A percentile compares a stretch with the other conserved stretches of the same genome.
Conservation (phyloP, 2,329 filamentous ascomycete species). For the Sporothrix euskadiensis region DNA sequence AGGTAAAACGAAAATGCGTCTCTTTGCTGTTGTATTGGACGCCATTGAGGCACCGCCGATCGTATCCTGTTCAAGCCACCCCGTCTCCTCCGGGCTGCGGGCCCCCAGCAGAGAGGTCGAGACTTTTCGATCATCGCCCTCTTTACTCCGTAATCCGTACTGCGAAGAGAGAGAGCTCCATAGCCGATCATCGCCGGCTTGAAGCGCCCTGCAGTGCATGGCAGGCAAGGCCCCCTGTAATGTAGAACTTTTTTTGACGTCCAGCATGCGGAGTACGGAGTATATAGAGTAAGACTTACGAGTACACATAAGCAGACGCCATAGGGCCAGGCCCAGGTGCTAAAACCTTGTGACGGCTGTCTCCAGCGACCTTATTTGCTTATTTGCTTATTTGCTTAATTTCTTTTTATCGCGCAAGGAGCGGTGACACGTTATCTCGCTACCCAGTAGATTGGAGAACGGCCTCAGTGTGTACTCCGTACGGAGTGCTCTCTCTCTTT, state of each 20-base stretch:
- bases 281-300: too few relatives aligned
- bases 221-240: slow-evolving; percentile 1
- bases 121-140: neutral
- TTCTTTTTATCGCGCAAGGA: too few relatives aligned
- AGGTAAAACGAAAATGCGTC: neutral
- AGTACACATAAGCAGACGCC: too few relatives aligned
- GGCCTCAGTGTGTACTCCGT: neutral
- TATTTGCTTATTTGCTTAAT: neutral
- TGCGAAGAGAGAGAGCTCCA: neutral
- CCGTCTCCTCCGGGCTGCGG: neutral
- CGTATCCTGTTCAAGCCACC: slow-evolving; percentile 7
- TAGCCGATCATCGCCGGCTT: slow-evolving; percentile 2
- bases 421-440: neutral
- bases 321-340: neutral
- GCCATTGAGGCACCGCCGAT: slow-evolving; percentile 1
- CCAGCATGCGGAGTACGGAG: neutral
- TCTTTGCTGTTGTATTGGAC: neutral
- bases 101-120: neutral
- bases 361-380: neutral
- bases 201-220: neutral
- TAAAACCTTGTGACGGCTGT: neutral
- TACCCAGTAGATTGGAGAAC: neutral
- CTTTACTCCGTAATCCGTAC: neutral
- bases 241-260: neutral
- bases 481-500: neutral